Percentiles rank a stretch among this genome's conserved stretches.
phyloP scores from a whole-genome alignment of 495 filamentous ascomycete species.

The Penicillium canescens region DNA sequence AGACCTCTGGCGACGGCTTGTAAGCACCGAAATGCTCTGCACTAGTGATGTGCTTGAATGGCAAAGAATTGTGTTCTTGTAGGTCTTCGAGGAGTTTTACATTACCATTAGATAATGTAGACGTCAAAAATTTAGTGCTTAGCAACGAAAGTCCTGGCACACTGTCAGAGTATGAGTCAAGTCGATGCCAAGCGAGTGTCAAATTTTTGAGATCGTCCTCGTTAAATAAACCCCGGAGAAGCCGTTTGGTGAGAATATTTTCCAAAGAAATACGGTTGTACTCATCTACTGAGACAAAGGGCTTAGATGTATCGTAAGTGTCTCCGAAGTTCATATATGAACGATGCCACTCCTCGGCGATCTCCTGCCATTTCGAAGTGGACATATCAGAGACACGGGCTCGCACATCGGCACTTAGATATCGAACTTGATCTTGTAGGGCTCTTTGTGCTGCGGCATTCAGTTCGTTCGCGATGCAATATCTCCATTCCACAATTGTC shows the following conservation, averaged over 20 bases:
- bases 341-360: conserved; percentile 17
- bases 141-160: conserved; percentile 35
- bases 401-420: conserved; percentile 9
- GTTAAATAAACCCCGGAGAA: conserved; percentile 13
- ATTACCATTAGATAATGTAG: conserved; percentile 72
- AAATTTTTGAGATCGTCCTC: conserved; percentile 16
- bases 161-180: conserved; percentile 18
- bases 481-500: conserved; percentile 24
- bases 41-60: conserved; percentile 57
- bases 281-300: conserved; percentile 24
- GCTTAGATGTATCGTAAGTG: conserved; percentile 17
- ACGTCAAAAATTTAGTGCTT: conserved; percentile 48
- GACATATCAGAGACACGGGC: conserved; percentile 12
- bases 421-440: conserved; percentile 6
- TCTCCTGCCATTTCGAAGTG: conserved; percentile 10
- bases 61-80: conserved; percentile 47
- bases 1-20: conserved; percentile 65
- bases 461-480: conserved; percentile 19
- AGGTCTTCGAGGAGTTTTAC: conserved; percentile 61
- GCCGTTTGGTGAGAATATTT: conserved; percentile 8
- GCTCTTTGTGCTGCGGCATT: conserved; percentile 11
- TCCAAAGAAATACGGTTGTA: conserved; percentile 18
- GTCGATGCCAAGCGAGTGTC: conserved; percentile 21
- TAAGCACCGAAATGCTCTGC: conserved; percentile 66
- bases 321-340: conserved; percentile 22